These are phyloP conservation scores for Amanita brunnescens DNA, from an alignment of 768 basidiomycete genomes.

Conservation along the genomic window DNA sequence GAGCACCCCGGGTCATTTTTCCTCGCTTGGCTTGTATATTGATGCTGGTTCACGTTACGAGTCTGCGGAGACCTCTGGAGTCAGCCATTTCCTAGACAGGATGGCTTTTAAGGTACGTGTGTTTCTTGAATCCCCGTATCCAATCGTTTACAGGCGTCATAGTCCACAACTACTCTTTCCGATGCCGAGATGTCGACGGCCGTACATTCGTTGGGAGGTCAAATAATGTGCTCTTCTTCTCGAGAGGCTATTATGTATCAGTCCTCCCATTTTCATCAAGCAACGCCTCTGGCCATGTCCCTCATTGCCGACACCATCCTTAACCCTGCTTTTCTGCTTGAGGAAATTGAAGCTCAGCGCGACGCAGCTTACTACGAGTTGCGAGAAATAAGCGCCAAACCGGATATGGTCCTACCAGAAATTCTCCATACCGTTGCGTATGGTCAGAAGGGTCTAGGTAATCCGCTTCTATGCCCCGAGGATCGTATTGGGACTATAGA, in stretches of 20 bases:
- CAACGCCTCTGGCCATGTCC: slow-evolving; percentile 73
- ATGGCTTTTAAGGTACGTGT: slow-evolving; percentile 91
- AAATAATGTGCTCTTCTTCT: slow-evolving; percentile 85
- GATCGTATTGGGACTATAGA: slow-evolving; percentile 69
- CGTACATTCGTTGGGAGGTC: slow-evolving; percentile 80
- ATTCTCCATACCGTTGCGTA: slow-evolving; percentile 85
- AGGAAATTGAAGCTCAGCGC: slow-evolving; percentile 77
- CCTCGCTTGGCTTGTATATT: slow-evolving; percentile 86
- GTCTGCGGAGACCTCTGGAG: slow-evolving; percentile 59
- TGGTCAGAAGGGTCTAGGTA: slow-evolving; percentile 70
- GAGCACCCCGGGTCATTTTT: slow-evolving; percentile 86
- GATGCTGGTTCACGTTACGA: slow-evolving; percentile 94
- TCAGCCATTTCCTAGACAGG: slow-evolving; percentile 87
- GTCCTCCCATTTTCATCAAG: slow-evolving; percentile 84
- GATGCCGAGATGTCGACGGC: slow-evolving; percentile 72
- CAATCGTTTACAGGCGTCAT: background rate
- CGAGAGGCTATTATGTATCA: slow-evolving; percentile 98
- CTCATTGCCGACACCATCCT: slow-evolving; percentile 89
- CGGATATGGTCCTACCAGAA: slow-evolving; percentile 91
- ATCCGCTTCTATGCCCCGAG: slow-evolving; percentile 81
- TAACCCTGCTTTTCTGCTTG: slow-evolving; percentile 62
- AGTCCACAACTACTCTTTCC: slow-evolving; percentile 71
- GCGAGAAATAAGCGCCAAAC: slow-evolving; percentile 79
- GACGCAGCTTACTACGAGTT: slow-evolving; percentile 89
- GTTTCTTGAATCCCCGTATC: background rate